Conservation (phyloP, 495 filamentous ascomycete species). For the Xylaria palmicola region DNA sequence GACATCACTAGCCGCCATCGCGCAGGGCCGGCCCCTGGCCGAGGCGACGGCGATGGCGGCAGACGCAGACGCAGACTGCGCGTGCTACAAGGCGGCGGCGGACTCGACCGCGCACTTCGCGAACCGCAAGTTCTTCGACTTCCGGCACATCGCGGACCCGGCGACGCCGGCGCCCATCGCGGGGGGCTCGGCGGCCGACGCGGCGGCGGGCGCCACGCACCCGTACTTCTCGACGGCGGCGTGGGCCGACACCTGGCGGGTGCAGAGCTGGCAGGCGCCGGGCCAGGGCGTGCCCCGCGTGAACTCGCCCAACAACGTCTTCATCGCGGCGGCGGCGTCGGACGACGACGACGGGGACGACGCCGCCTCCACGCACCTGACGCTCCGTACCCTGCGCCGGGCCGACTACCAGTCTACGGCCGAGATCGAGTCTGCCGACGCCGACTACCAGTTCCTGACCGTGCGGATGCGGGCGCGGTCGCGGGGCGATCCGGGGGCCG, state of each 20-base stretch:
- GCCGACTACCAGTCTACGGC: slow-evolving; percentile 44
- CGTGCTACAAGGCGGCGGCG: slow-evolving; percentile 49
- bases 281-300: slow-evolving; percentile 50
- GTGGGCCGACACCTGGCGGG: slow-evolving; percentile 56
- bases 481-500: slow-evolving; percentile 53
- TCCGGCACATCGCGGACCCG: slow-evolving; percentile 50
- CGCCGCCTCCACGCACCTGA: slow-evolving; percentile 49
- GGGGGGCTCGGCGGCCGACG: slow-evolving; percentile 18
- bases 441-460: slow-evolving; percentile 57
- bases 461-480: slow-evolving; percentile 60
- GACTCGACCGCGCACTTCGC: slow-evolving; percentile 53
- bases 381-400: slow-evolving; percentile 52
- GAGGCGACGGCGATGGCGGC: background rate
- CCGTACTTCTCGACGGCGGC: slow-evolving; percentile 39
- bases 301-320: slow-evolving; percentile 66
- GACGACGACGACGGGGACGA: slow-evolving; percentile 29
- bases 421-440: slow-evolving; percentile 57
- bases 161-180: slow-evolving; percentile 37
- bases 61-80: slow-evolving; percentile 31
- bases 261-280: slow-evolving; percentile 53
- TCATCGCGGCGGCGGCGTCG: slow-evolving; percentile 50
- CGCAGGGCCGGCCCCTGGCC: slow-evolving; percentile 7
- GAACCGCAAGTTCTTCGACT: slow-evolving; percentile 68
- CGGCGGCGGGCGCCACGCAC: slow-evolving; percentile 34
- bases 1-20: slow-evolving; percentile 1